A percentile compares a stretch with the other conserved stretches of the same genome.
Conservation (phyloP, 2,329 filamentous ascomycete species). For the Talaromyces sp. region DNA sequence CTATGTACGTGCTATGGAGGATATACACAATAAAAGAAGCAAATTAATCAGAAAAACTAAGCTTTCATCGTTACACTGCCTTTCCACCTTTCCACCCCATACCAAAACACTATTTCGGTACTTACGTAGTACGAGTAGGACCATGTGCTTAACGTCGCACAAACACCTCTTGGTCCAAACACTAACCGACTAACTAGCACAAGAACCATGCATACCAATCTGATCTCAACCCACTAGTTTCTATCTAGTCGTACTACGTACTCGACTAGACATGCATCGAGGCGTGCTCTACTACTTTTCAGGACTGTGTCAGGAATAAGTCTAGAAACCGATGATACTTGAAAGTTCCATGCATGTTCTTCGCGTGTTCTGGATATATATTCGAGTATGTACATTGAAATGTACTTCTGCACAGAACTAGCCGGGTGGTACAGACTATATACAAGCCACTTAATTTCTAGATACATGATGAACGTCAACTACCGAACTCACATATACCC, state of each 20-base stretch:
- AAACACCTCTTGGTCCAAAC: neutral
- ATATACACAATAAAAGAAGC: too few species aligned
- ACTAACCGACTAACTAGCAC: neutral
- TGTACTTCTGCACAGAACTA: neutral
- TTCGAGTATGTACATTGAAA: neutral
- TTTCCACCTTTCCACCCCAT: neutral
- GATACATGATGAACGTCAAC: neutral
- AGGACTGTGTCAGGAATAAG: neutral
- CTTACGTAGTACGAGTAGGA: neutral
- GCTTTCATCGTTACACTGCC: neutral
- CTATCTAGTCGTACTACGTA: neutral
- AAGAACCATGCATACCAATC: neutral
- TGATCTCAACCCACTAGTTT: neutral
- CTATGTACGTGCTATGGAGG: neutral
- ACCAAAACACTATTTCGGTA: too few species aligned
- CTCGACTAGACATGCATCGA: neutral
- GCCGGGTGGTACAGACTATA: constrained; percentile 8
- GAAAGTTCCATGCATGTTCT: constrained; percentile 38
- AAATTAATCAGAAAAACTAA: neutral
- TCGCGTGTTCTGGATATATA: constrained; percentile 28
- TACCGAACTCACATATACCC: neutral
- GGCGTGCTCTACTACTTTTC: neutral
- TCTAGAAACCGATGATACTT: too few species aligned
- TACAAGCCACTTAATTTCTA: neutral
- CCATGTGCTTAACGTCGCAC: constrained; percentile 2